phyloP scores from a whole-genome alignment of 805 yeast genomes.

The Barnettozyma botsteinii region DNA sequence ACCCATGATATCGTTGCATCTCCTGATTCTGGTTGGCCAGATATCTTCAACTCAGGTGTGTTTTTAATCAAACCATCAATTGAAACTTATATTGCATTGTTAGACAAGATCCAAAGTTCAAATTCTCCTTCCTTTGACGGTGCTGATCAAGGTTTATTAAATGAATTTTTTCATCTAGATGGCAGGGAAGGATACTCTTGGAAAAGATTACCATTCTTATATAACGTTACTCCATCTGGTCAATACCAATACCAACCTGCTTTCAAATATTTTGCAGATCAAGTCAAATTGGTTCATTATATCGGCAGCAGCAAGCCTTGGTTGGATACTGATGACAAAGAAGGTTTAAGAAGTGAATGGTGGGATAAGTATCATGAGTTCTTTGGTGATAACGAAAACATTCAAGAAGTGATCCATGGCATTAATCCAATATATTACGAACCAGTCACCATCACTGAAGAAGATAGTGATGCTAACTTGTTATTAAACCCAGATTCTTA shows the following conservation, averaged over 20 bases:
- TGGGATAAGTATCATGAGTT: slow-evolving; percentile 22
- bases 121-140: slow-evolving; percentile 62
- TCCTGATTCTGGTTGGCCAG: slow-evolving; percentile 88
- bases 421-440: slow-evolving; percentile 20
- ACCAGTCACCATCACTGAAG: neutral
- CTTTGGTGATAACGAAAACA: slow-evolving; percentile 13
- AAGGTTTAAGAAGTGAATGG: slow-evolving; percentile 20
- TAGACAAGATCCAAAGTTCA: slow-evolving; percentile 23
- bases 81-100: slow-evolving; percentile 36
- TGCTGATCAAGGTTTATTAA: slow-evolving; percentile 83
- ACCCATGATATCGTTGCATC: slow-evolving; percentile 35
- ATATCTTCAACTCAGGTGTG: slow-evolving; percentile 75
- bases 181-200: slow-evolving; percentile 33
- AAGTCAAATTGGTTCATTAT: slow-evolving; percentile 52
- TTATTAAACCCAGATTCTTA: slow-evolving; percentile 21
- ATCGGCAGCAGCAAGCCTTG: slow-evolving; percentile 64
- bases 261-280: slow-evolving; percentile 41
- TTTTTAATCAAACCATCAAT: slow-evolving; percentile 50
- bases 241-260: slow-evolving; percentile 76
- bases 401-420: slow-evolving; percentile 20
- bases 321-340: slow-evolving; percentile 23
- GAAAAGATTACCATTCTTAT: slow-evolving; percentile 71
- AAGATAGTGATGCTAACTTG: slow-evolving; percentile 6
- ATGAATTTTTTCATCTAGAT: slow-evolving; percentile 48
- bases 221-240: slow-evolving; percentile 72